Conservation (phyloP, 2,329 filamentous ascomycete genomes). For the Monilinia vaccinii-corymbosi region DNA sequence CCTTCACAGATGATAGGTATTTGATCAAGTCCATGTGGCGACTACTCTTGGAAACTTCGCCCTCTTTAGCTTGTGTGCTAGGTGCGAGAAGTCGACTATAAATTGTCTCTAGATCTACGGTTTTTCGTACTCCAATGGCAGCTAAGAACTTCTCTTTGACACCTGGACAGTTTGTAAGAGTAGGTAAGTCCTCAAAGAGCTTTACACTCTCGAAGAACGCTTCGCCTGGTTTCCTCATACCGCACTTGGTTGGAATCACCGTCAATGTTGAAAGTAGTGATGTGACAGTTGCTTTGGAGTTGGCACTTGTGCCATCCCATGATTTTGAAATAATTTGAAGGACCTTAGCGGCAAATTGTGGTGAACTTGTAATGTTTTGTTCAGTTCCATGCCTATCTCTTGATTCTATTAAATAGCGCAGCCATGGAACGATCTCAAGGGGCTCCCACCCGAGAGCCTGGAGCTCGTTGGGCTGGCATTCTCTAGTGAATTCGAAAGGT, state of each 20-base stretch:
- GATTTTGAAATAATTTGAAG: slow-evolving; percentile 76
- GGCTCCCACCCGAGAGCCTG: slow-evolving; percentile 79
- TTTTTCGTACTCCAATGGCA: slow-evolving; percentile 84
- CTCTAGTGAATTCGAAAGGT: slow-evolving; percentile 72
- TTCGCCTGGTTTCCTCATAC: slow-evolving; percentile 77
- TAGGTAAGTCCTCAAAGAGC: slow-evolving; percentile 86
- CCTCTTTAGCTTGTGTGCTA: slow-evolving; percentile 38
- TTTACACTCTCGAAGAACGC: slow-evolving; percentile 92
- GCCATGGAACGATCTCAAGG: slow-evolving; percentile 77
- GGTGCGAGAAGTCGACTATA: slow-evolving; percentile 73
- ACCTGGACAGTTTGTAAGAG: slow-evolving; percentile 63
- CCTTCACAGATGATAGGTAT: slow-evolving; percentile 80
- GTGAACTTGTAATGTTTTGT: slow-evolving; percentile 61
- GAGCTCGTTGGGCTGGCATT: slow-evolving; percentile 57
- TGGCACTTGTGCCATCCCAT: slow-evolving; percentile 70
- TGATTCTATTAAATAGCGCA: slow-evolving; percentile 68
- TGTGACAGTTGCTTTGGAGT: slow-evolving; percentile 56
- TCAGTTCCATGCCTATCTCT: slow-evolving; percentile 48
- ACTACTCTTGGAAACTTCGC: slow-evolving; percentile 52
- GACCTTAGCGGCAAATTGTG: slow-evolving; percentile 68
- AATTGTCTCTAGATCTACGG: slow-evolving; percentile 86
- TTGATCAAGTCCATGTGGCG: slow-evolving; percentile 92
- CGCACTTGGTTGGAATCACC: slow-evolving; percentile 81
- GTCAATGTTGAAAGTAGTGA: slow-evolving; percentile 57
- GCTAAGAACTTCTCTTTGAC: slow-evolving; percentile 86